Base-by-base conservation (phyloP, 129 eudicot genomes). In the Helichrysum umbraculigerum region DNA sequence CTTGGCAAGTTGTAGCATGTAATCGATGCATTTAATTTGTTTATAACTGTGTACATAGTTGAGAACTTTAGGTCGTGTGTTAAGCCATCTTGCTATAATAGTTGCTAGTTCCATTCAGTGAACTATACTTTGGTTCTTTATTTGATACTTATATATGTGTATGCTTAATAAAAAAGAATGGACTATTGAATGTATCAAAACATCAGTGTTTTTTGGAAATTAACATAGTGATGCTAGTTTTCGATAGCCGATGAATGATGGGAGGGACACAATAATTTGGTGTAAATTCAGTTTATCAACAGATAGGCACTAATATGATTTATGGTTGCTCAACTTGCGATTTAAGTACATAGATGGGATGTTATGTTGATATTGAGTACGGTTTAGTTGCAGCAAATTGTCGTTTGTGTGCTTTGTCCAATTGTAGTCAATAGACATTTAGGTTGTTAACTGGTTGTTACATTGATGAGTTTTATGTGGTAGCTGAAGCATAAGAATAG, bases 391-490 rank as follows among this genome's bases (percentile, higher is more conserved):
- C n/a, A 62, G 68, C 8, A 62, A 12, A 62, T 14, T 28, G 39
- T 62, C 15, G 14, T n/a, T n/a, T 14, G 14, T 14, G 20, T 62
- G 29, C 10, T 7, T 19, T 29, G 76, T 59, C 22, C 32, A 15
- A 12, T 30, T 78, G 14, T 68, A 78, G 44, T 78, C 1, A 59
- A 59, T 41, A 44, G 37, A 42, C 37, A 19, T 77, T 58, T 7
- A 60, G 42, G 8, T 21, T 57, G 15, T 19, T 50, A 42, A 32
- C 17, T 58, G 22, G 15, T 69, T 47, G 10, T 77, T 15, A 42
- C 61, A 19, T 58, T 42, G 54, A 21, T 59, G 70, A 78, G 34
- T 29, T 70, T 30, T 7, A n/a, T 59, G 34, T 60, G 22, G 61
- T 42, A 37, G 68, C 50, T 68, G 81, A 68, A 57, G 22, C 33